These are phyloP conservation scores for Camellia sinensis DNA, from an alignment of 148 eudicot species.

Conservation along the genomic window DNA sequence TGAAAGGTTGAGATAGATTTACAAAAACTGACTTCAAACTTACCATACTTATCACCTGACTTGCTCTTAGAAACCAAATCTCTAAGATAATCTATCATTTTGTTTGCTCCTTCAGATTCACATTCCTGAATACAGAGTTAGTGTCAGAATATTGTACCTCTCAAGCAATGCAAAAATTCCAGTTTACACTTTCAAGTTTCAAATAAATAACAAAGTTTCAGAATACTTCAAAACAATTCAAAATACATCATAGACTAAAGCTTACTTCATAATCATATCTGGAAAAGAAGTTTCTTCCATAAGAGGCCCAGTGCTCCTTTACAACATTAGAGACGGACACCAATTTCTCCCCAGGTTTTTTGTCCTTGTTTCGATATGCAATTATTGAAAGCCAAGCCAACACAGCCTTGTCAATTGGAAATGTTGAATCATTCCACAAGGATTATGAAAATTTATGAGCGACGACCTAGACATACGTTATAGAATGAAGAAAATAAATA, in stretches of 20 bases:
- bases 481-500: no score
- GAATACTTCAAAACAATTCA: constrained; percentile 10
- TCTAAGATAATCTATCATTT: constrained; percentile 81
- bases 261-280: constrained; percentile 98
- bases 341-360: constrained; percentile 64
- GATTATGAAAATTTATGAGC: no score
- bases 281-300: constrained; percentile 96
- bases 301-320: constrained; percentile 89
- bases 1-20: background rate
- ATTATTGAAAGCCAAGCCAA: constrained; percentile 96
- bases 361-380: constrained; percentile 76
- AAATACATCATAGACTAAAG: background rate
- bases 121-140: constrained; percentile 57
- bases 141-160: background rate
- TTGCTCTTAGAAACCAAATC: constrained; percentile 79
- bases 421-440: background rate
- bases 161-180: background rate
- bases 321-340: constrained; percentile 90
- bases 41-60: constrained; percentile 79
- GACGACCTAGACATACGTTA: no score
- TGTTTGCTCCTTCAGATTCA: constrained; percentile 91
- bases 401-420: constrained; percentile 68
- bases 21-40: constrained; percentile 7
- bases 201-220: background rate
- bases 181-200: background rate